phyloP scores from a whole-genome alignment of 2,329 filamentous ascomycete species.

The Fusarium subtropicale region DNA sequence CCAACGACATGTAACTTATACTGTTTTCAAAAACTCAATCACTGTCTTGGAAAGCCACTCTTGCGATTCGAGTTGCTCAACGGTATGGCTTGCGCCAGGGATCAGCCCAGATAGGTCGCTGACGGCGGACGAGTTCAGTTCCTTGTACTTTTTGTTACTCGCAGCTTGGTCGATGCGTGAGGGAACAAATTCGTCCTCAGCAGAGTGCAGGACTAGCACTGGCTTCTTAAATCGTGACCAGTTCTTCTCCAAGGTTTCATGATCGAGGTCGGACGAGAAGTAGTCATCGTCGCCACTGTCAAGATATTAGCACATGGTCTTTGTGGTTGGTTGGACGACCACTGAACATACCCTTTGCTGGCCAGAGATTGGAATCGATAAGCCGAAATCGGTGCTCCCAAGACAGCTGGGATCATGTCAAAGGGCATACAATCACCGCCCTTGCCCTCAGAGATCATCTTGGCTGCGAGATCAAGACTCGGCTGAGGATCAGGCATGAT shows the following conservation, averaged over 20 bases:
- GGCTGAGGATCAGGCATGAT: conserved; percentile 60
- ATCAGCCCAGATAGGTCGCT: conserved; percentile 65
- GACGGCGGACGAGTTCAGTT: conserved; percentile 55
- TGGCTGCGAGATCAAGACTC: conserved; percentile 61
- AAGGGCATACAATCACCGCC: conserved; percentile 66
- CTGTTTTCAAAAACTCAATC: conserved; percentile 57
- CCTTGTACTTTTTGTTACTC: conserved; percentile 69
- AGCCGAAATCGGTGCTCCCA: conserved; percentile 62
- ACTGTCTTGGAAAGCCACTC: conserved; percentile 63
- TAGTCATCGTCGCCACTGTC: conserved; percentile 82
- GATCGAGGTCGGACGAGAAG: conserved; percentile 82
- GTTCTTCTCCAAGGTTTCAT: conserved; percentile 66
- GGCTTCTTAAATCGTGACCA: conserved; percentile 73
- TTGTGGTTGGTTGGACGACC: neutral
- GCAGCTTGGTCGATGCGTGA: conserved; percentile 65
- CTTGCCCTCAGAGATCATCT: conserved; percentile 66
- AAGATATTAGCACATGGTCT: conserved; percentile 8
- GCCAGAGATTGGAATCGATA: conserved; percentile 64
- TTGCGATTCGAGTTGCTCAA: conserved; percentile 59
- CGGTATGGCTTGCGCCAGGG: conserved; percentile 64
- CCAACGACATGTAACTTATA: neutral
- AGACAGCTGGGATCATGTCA: conserved; percentile 55
- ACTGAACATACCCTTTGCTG: conserved; percentile 60
- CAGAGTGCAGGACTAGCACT: conserved; percentile 74
- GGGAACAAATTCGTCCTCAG: conserved; percentile 74